Evolutionary conservation across 108 stramenopile species (phyloP).

Genomic region (Nitzschia sp.): DNA sequence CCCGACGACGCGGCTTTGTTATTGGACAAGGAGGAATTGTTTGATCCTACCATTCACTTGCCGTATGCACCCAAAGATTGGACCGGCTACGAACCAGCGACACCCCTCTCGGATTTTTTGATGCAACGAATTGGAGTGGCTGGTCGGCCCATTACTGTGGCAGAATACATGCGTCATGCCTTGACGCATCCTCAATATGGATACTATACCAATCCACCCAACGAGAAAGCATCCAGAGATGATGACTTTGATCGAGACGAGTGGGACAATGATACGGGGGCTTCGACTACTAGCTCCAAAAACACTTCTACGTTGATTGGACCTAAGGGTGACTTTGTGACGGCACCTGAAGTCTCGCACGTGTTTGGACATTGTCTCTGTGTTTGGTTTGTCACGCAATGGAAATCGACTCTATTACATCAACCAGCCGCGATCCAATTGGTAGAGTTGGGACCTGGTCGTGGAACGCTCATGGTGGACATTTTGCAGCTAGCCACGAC

Average conservation of each 20-base stretch:
- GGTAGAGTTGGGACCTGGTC: slow-evolving; percentile 95
- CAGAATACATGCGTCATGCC: slow-evolving; percentile 77
- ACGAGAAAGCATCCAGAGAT: slow-evolving; percentile 2
- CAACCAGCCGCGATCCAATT: slow-evolving; percentile 73
- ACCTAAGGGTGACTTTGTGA: slow-evolving; percentile 92
- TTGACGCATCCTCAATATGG: slow-evolving; percentile 78
- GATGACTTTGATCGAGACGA: slow-evolving; percentile 27
- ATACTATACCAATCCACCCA: slow-evolving; percentile 71
- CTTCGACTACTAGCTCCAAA: slow-evolving; percentile 8
- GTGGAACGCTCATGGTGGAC: slow-evolving; percentile 94
- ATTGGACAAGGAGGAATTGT: slow-evolving; percentile 36
- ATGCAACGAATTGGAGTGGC: slow-evolving; percentile 73
- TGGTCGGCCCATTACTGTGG: slow-evolving; percentile 71
- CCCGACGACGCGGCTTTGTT: slow-evolving; percentile 15
- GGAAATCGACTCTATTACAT: slow-evolving; percentile 42
- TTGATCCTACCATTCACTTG: slow-evolving; percentile 40
- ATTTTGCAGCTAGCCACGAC: slow-evolving; percentile 74
- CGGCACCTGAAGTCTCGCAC: slow-evolving; percentile 97
- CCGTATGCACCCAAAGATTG: slow-evolving; percentile 43
- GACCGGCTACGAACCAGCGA: slow-evolving; percentile 72
- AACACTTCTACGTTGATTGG: slow-evolving; percentile 73
- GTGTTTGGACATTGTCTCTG: slow-evolving; percentile 95
- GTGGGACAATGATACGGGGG: slow-evolving; percentile 15
- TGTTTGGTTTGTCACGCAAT: slow-evolving; percentile 91
- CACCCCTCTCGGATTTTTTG: slow-evolving; percentile 71